Conservation (phyloP, 1,284 basidiomycete genomes). For the Athelia sp. region DNA sequence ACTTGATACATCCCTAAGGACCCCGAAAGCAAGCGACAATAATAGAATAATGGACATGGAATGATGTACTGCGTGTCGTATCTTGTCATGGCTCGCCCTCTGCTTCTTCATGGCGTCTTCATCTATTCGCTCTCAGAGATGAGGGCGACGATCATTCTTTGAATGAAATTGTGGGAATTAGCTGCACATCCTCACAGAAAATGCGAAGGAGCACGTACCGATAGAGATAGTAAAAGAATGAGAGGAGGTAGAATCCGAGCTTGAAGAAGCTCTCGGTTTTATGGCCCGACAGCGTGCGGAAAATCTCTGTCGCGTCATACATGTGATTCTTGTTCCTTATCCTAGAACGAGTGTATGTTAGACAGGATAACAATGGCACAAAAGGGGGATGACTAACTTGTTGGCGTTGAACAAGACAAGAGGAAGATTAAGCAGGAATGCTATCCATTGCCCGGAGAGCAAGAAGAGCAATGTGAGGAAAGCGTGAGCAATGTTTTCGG, state of each 20-base stretch:
- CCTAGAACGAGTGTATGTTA: conserved; percentile 39
- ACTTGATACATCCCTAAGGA: too few relatives aligned
- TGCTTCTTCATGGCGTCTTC: background rate
- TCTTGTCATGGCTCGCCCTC: too few relatives aligned
- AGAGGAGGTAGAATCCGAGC: conserved; percentile 91
- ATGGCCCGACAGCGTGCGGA: conserved; percentile 89
- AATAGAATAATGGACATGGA: too few relatives aligned
- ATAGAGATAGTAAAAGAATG: conserved; percentile 97
- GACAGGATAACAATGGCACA: background rate
- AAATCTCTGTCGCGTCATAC: conserved; percentile 99
- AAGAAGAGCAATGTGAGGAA: conserved; percentile 87
- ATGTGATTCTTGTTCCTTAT: conserved; percentile 94
- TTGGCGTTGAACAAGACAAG: conserved; percentile 90
- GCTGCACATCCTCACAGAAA: conserved; percentile 1
- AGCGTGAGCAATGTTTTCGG: conserved; percentile 94
- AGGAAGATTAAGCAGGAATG: conserved; percentile 90
- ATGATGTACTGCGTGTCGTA: too few relatives aligned
- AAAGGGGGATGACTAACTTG: conserved; percentile 61
- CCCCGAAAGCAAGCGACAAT: too few relatives aligned
- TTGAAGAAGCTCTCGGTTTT: conserved; percentile 98
- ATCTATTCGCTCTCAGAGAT: conserved; percentile 74
- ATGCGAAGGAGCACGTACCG: conserved; percentile 48
- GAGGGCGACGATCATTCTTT: conserved; percentile 87
- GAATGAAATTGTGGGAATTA: conserved; percentile 6
- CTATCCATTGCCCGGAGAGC: conserved; percentile 93